phyloP scores from a whole-genome alignment of 2,329 filamentous ascomycete genomes.

The Fusarium sp. region DNA sequence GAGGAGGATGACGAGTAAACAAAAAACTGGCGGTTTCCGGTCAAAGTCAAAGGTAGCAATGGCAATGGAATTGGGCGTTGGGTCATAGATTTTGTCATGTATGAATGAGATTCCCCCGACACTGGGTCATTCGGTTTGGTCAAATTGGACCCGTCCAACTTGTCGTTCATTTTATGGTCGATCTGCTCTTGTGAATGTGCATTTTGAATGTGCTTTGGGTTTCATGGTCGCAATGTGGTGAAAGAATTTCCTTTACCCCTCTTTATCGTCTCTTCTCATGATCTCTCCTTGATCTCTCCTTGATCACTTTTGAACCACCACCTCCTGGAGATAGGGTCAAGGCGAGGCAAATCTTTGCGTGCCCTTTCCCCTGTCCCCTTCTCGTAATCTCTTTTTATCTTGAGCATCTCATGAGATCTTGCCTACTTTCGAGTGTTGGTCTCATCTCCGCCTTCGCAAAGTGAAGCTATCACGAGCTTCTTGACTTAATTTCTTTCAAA shows the following conservation, averaged over 20 bases:
- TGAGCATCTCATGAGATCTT: neutral
- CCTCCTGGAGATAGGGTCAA: neutral
- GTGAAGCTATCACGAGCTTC: neutral
- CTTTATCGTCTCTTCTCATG: neutral
- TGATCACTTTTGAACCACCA: neutral
- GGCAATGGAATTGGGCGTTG: conserved; percentile 52
- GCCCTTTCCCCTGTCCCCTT: neutral
- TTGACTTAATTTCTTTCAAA: neutral
- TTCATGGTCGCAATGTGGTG: neutral
- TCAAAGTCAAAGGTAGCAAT: conserved; percentile 37
- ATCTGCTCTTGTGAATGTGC: conserved; percentile 21
- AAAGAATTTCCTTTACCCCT: neutral
- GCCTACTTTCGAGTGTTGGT: no score
- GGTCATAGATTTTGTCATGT: conserved; percentile 53
- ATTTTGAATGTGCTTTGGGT: neutral
- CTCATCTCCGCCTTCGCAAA: neutral
- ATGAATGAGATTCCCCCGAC: conserved; percentile 53
- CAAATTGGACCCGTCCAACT: conserved; percentile 47
- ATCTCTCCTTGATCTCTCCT: neutral
- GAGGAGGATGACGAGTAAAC: conserved; percentile 74
- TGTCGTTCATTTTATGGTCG: conserved; percentile 29
- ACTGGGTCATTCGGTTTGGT: conserved; percentile 51
- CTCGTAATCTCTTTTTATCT: no score
- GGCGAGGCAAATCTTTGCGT: no score
- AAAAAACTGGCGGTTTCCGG: conserved; percentile 44